These are phyloP conservation scores for Takakia lepidozioides DNA, from an alignment of 225 moss, liverwort and hornwort genomes.

Conservation along the genomic window DNA sequence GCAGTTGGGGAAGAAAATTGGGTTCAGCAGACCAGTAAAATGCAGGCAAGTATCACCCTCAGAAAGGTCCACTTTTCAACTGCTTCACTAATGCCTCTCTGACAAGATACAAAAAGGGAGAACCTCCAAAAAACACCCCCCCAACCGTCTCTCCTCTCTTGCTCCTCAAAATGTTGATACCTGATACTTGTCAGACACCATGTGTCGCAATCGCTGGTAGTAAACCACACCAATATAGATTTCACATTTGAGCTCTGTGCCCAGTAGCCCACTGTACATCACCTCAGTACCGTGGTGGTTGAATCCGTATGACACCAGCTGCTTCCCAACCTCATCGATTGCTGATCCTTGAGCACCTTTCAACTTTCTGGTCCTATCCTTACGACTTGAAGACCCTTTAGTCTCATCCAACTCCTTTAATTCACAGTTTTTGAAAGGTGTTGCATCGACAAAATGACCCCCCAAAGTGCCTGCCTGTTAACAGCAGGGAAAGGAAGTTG, in stretches of 20 bases:
- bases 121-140: too few species aligned
- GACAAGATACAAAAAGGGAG: too few species aligned
- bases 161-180: constrained; percentile 18
- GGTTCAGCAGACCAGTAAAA: too few species aligned
- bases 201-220: constrained; percentile 91
- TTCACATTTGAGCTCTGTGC: constrained; percentile 86
- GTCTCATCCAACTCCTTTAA: constrained; percentile 15
- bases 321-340: constrained; percentile 63
- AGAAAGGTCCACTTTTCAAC: too few species aligned
- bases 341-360: constrained; percentile 47
- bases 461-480: constrained; percentile 70
- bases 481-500: neutral
- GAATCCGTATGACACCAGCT: constrained; percentile 77
- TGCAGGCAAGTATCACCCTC: too few species aligned
- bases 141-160: too few species aligned
- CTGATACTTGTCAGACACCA: constrained; percentile 99
- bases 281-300: constrained; percentile 93
- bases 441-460: constrained; percentile 77
- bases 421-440: constrained; percentile 78
- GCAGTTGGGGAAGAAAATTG: too few species aligned
- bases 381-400: too few species aligned
- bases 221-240: constrained; percentile 94
- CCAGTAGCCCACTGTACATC: constrained; percentile 88
- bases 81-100: too few species aligned
- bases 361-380: constrained; percentile 21